A percentile compares a stretch with the other conserved stretches of the same genome.
phyloP scores from a whole-genome alignment of 371 early-diverging fungal genomes.

The Mortierella sp. region DNA sequence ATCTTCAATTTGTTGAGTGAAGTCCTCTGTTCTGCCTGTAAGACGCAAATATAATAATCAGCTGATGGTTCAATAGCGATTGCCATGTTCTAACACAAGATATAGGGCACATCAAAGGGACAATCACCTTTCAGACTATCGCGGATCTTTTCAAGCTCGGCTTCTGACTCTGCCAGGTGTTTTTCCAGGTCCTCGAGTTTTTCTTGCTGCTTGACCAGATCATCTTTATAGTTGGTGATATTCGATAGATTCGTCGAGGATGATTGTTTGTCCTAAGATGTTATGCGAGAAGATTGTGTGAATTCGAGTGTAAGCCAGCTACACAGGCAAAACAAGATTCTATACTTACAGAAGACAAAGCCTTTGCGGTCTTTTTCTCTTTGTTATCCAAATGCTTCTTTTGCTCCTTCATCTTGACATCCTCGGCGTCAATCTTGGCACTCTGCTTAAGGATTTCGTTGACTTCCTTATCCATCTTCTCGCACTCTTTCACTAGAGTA shows the following conservation, averaged over 20 bases:
- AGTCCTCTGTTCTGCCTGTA: conserved; percentile 78
- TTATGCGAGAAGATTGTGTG: neutral
- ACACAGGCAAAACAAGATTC: neutral
- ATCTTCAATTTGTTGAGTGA: conserved; percentile 75
- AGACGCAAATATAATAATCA: neutral
- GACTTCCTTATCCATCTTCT: conserved; percentile 68
- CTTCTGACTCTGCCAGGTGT: conserved; percentile 73
- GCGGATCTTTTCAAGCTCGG: conserved; percentile 79
- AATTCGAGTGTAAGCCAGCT: neutral
- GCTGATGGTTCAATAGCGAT: neutral
- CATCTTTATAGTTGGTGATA: conserved; percentile 65
- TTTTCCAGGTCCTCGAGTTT: conserved; percentile 74
- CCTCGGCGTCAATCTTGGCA: conserved; percentile 79
- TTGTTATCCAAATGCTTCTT: conserved; percentile 81
- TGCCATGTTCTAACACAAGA: neutral
- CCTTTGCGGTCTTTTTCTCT: conserved; percentile 73
- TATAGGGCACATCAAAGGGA: neutral
- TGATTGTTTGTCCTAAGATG: conserved; percentile 61
- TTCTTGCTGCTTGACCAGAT: conserved; percentile 58
- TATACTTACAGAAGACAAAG: conserved; percentile 64
- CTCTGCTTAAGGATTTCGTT: conserved; percentile 68
- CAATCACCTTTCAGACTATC: conserved; percentile 77
- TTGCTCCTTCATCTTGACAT: conserved; percentile 81
- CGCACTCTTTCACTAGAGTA: conserved; percentile 68
- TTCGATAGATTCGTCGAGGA: conserved; percentile 60